Evolutionary conservation across 2,329 filamentous ascomycete species (phyloP), one percentile per base, ranked within the genome.

Genomic region (Bipolaris sorokiniana): DNA sequence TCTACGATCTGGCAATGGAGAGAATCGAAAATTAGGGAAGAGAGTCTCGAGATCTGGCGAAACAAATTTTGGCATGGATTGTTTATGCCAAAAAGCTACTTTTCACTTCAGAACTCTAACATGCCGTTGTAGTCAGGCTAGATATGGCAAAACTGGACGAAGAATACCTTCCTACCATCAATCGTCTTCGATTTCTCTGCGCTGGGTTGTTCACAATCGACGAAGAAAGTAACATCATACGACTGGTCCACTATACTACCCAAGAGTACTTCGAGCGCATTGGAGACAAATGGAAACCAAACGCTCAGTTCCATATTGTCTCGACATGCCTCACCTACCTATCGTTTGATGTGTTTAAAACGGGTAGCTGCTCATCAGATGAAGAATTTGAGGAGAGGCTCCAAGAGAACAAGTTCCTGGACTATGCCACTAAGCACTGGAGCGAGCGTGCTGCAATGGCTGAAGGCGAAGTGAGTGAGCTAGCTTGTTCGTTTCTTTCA

Each of bases 341-440:
- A 5, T 64, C 62, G 3, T 71, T 74, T 46, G 54, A 65, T 20
- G 26, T 20, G 0, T 73, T 76, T 33, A 23, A 41, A 22, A 57
- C 16, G 7, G 55, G 55, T 7, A 47, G 18, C 33, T 70, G 68
- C 26, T 34, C 49, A 10, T 34, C 37, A 28, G 46, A 64, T 31
- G 13, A 50, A 13, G 62, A 60, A 4, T 67, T 69, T 38, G 45
- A 62, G 26, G 16, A 56, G 11, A 56, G 66, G 34, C 36, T 73
- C 2, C 9, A 50, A 15, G 7, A 60, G 23, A 51, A 66, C 44
- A 38, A 56, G 23, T 64, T 76, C 15, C 52, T 69, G 18, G 54
- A 59, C 15, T 77, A 76, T 55, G 63, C 71, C n/a, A 66, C 66
- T 28, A 47, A 53, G 15, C 48, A 70, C 48, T 74, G 69, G 69